These are phyloP conservation scores for Penicillium freii DNA, from an alignment of 2,329 filamentous ascomycete species.

Conservation along the genomic window DNA sequence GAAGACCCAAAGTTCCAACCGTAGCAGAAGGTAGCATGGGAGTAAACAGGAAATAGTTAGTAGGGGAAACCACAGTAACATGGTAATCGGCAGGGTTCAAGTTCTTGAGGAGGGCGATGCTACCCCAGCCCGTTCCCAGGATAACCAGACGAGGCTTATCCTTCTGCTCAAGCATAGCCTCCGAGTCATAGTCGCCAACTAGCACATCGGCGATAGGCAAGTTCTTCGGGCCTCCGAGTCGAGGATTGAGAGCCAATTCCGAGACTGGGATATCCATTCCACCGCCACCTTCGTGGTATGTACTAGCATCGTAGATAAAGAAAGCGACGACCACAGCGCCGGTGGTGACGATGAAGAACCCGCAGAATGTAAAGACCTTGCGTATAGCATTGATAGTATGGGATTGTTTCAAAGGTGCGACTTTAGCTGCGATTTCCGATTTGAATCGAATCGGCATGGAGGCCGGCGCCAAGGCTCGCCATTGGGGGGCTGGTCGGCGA, in stretches of 20 bases:
- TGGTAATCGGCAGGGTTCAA: slow-evolving; percentile 90
- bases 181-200: slow-evolving; percentile 82
- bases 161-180: slow-evolving; percentile 67
- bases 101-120: slow-evolving; percentile 85
- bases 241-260: slow-evolving; percentile 74
- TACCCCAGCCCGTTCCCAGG: slow-evolving; percentile 91
- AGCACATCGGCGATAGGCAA: slow-evolving; percentile 84
- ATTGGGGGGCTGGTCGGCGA: slow-evolving; percentile 25
- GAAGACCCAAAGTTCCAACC: slow-evolving; percentile 86
- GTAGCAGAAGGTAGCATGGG: slow-evolving; percentile 97
- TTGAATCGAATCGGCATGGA: slow-evolving; percentile 33
- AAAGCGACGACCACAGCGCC: slow-evolving; percentile 72
- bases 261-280: slow-evolving; percentile 78
- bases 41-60: slow-evolving; percentile 97
- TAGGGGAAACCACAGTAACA: slow-evolving; percentile 89
- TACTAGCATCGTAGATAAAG: slow-evolving; percentile 91
- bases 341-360: slow-evolving; percentile 70
- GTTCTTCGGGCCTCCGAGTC: slow-evolving; percentile 87
- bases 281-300: slow-evolving; percentile 71
- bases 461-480: slow-evolving; percentile 17
- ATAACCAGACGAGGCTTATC: slow-evolving; percentile 92
- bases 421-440: slow-evolving; percentile 28
- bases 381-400: slow-evolving; percentile 57
- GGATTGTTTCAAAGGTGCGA: slow-evolving; percentile 28
- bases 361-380: slow-evolving; percentile 68